Conservation (phyloP, 2,329 filamentous ascomycete genomes). For the Clonostachys rosea region DNA sequence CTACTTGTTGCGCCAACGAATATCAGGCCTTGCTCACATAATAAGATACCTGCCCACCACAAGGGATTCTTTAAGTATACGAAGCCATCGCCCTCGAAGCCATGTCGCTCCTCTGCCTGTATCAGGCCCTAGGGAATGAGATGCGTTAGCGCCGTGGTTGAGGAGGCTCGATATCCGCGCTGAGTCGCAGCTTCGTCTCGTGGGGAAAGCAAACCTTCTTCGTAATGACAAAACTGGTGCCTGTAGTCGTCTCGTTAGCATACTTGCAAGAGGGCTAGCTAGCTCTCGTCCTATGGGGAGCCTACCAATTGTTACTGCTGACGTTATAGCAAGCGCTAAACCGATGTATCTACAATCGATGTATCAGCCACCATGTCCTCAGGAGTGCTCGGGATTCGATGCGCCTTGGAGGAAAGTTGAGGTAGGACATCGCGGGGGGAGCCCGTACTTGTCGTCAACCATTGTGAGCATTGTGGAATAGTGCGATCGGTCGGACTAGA, state of each 20-base stretch:
- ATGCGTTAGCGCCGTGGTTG: not conserved
- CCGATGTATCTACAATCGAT: conserved; percentile 62
- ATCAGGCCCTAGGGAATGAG: conserved; percentile 66
- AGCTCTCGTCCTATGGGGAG: conserved; percentile 5
- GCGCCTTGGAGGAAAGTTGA: too few species aligned
- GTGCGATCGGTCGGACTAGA: too few species aligned
- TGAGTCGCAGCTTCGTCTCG: not conserved
- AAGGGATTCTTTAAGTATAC: conserved; percentile 90
- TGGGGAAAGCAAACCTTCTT: conserved; percentile 68
- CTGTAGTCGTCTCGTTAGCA: conserved; percentile 36
- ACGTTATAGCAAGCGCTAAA: conserved; percentile 68
- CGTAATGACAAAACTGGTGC: conserved; percentile 96
- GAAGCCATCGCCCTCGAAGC: conserved; percentile 95
- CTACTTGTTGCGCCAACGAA: not conserved
- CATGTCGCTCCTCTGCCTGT: conserved; percentile 85
- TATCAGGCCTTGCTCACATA: conserved; percentile 52
- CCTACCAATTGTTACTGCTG: conserved; percentile 72
- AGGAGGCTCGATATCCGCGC: too few species aligned
- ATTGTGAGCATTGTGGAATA: conserved; percentile 7
- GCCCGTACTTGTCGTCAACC: conserved; percentile 30
- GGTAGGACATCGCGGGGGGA: too few species aligned
- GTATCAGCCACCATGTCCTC: too few species aligned
- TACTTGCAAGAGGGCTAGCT: not conserved
- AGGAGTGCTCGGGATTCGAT: too few species aligned
- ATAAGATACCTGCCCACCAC: conserved; percentile 94